Evolutionary conservation across 352 stramenopile genomes (phyloP).

Genomic region (Globisporangium nunn): DNA sequence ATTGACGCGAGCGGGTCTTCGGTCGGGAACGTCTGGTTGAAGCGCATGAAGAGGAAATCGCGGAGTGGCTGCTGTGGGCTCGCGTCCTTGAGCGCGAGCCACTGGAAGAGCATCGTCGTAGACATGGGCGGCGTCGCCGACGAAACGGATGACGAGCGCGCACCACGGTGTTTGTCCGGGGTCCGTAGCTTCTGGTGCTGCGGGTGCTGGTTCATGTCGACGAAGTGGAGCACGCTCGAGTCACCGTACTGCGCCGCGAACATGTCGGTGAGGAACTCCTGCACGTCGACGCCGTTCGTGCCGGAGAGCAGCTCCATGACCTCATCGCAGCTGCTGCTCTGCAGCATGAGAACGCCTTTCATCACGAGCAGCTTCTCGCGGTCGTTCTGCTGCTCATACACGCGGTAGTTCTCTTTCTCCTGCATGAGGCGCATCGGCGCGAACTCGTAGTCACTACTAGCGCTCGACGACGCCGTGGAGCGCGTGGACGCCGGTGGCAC

Average conservation of each 20-base stretch:
- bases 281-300: conserved; percentile 30
- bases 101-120: conserved; percentile 47
- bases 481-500: conserved; percentile 17
- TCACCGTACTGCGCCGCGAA: conserved; percentile 49
- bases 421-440: conserved; percentile 28
- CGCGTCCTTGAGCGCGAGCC: conserved; percentile 62
- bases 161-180: background rate
- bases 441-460: conserved; percentile 3
- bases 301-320: conserved; percentile 58
- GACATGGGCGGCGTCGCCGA: conserved; percentile 13
- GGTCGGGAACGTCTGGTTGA: conserved; percentile 48
- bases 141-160: conserved; percentile 4
- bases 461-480: conserved; percentile 17
- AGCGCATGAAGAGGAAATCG: conserved; percentile 80
- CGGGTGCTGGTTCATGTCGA: conserved; percentile 22
- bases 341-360: conserved; percentile 59
- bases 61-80: conserved; percentile 43
- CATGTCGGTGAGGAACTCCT: conserved; percentile 47
- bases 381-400: conserved; percentile 65
- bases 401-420: conserved; percentile 72
- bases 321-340: conserved; percentile 64
- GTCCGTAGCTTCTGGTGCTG: background rate
- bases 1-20: conserved; percentile 24
- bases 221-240: conserved; percentile 48
- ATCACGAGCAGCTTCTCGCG: conserved; percentile 49